Conservation (phyloP, 2,329 filamentous ascomycete genomes). For the Cytospora schulzeri region DNA sequence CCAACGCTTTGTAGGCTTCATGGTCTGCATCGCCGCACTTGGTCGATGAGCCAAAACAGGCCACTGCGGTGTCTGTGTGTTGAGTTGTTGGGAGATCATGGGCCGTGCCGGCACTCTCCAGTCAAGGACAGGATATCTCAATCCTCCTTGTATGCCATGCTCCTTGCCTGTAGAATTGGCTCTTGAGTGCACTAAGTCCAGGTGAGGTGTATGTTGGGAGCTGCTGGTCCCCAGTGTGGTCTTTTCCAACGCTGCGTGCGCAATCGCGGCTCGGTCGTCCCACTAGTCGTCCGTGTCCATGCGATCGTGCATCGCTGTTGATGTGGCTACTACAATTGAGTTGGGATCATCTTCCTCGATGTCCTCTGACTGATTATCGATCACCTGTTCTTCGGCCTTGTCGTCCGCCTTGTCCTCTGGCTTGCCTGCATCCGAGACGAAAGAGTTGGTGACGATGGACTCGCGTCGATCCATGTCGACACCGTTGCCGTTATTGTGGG, state of each 20-base stretch:
- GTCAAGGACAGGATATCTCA: not conserved
- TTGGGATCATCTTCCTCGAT: conserved; percentile 35
- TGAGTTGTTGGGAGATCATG: not conserved
- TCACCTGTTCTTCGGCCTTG: conserved; percentile 3
- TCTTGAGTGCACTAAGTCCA: not conserved
- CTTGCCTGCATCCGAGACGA: conserved; percentile 23
- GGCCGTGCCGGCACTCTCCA: not conserved
- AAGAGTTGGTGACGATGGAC: conserved; percentile 27
- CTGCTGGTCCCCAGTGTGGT: not conserved
- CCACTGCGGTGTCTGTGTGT: not conserved
- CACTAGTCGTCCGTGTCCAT: conserved; percentile 40
- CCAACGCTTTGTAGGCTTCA: not conserved
- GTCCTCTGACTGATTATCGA: conserved; percentile 31
- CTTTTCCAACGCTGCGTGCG: not conserved
- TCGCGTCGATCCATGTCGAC: conserved; percentile 31
- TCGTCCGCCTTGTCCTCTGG: conserved; percentile 12
- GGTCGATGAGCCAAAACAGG: not conserved
- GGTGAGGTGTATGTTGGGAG: not conserved
- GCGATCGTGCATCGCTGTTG: conserved; percentile 35
- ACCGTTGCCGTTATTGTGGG: conserved; percentile 40
- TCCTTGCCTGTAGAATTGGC: not conserved
- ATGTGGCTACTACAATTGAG: conserved; percentile 39
- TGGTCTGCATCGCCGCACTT: not conserved
- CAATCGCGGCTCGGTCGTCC: conserved; percentile 1
- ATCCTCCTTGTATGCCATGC: not conserved